Evolutionary conservation across 2,329 filamentous ascomycete species (phyloP).

Genomic region (Cercospora janseana): DNA sequence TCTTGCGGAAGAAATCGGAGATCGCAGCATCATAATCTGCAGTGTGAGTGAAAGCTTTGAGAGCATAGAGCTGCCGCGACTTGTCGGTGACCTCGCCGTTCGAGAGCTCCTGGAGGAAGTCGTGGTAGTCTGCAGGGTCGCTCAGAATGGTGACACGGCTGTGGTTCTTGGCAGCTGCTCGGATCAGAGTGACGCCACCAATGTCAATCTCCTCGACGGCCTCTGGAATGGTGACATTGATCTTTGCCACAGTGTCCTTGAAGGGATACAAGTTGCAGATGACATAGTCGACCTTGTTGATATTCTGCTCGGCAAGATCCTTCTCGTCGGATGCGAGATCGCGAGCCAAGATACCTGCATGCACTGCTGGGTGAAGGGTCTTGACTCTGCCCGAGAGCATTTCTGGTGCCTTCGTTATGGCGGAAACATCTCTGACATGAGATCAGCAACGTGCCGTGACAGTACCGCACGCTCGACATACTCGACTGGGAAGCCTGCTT

Average conservation of each 20-base stretch:
- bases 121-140: conserved; percentile 88
- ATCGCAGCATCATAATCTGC: conserved; percentile 95
- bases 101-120: conserved; percentile 88
- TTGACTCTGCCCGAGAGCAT: conserved; percentile 93
- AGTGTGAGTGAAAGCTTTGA: conserved; percentile 98
- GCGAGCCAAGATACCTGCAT: conserved; percentile 82
- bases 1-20: conserved; percentile 94
- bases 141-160: conserved; percentile 91
- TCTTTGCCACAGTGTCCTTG: conserved; percentile 95
- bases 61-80: conserved; percentile 82
- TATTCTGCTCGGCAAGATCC: conserved; percentile 91
- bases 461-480: conserved; percentile 48
- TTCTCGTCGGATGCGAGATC: conserved; percentile 95
- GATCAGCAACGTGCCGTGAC: not conserved
- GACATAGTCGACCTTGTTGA: conserved; percentile 90
- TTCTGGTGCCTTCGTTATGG: conserved; percentile 91
- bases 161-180: conserved; percentile 98
- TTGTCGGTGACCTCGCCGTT: conserved; percentile 79
- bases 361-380: conserved; percentile 83
- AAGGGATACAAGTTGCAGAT: conserved; percentile 99
- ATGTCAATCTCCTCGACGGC: conserved; percentile 99
- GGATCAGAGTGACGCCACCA: conserved; percentile 91
- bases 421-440: conserved; percentile 76
- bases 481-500: conserved; percentile 94
- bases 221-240: conserved; percentile 94